phyloP scores from a whole-genome alignment of 2,329 filamentous ascomycete genomes.

The Aaosphaeria pasadenensis region DNA sequence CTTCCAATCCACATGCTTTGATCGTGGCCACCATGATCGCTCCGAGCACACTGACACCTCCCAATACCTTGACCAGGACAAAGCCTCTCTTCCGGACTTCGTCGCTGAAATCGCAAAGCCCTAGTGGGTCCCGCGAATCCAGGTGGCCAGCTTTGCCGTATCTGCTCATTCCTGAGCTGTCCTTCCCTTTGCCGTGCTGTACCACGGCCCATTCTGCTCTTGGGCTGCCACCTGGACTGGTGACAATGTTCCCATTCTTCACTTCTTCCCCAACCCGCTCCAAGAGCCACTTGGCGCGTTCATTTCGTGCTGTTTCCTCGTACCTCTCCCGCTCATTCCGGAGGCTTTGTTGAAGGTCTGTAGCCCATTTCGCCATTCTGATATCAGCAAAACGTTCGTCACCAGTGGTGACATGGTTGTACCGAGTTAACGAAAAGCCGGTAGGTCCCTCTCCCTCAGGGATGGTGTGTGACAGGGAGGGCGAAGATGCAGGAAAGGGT shows the following conservation, averaged over 20 bases:
- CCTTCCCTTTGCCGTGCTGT: constrained; percentile 19
- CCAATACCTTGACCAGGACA: constrained; percentile 69
- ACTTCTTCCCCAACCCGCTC: constrained; percentile 67
- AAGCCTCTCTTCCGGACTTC: constrained; percentile 64
- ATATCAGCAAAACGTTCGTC: constrained; percentile 64
- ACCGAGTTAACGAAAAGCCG: constrained; percentile 42
- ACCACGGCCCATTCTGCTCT: constrained; percentile 35
- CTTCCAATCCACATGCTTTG: constrained; percentile 33
- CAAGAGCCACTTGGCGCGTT: constrained; percentile 68
- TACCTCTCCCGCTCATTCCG: constrained; percentile 70
- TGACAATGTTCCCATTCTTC: constrained; percentile 25
- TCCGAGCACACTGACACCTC: constrained; percentile 70
- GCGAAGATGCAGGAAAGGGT: constrained; percentile 32
- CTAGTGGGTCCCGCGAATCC: constrained; percentile 72
- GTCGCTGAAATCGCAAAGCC: constrained; percentile 67
- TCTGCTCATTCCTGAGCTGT: constrained; percentile 19
- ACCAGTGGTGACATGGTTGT: constrained; percentile 51
- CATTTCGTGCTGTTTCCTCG: constrained; percentile 56
- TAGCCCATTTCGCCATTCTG: constrained; percentile 78
- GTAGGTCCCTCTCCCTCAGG: constrained; percentile 22
- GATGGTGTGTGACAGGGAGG: constrained; percentile 25
- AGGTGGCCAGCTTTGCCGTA: constrained; percentile 29
- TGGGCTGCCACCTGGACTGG: constrained; percentile 19
- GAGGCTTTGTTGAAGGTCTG: constrained; percentile 73
- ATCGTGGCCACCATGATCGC: constrained; percentile 58